These are phyloP conservation scores for Suhomyces wounanorum DNA, from an alignment of 1,139 yeast species.

Conservation along the genomic window DNA sequence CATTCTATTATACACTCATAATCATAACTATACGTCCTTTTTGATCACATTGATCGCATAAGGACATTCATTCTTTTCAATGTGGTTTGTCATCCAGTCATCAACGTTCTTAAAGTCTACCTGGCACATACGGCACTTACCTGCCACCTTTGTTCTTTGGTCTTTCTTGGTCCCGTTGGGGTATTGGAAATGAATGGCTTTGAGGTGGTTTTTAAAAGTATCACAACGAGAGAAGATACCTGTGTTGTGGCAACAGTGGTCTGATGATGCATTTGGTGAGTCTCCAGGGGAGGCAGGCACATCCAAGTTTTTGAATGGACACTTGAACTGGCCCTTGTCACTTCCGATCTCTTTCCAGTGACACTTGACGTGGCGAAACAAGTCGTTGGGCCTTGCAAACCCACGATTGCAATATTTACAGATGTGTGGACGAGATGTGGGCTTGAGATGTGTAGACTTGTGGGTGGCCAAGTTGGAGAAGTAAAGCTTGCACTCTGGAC, in stretches of 20 bases:
- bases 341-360: constrained; percentile 72
- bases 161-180: constrained; percentile 85
- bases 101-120: constrained; percentile 66
- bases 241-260: constrained; percentile 69
- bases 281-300: background rate
- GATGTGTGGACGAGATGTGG: constrained; percentile 72
- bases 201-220: constrained; percentile 86
- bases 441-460: constrained; percentile 75
- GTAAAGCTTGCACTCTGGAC: constrained; percentile 75
- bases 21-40: constrained; percentile 10
- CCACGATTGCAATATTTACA: constrained; percentile 81
- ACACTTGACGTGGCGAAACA: constrained; percentile 79
- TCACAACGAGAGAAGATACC: constrained; percentile 89
- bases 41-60: constrained; percentile 23
- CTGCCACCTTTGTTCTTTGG: constrained; percentile 66
- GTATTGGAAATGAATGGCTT: constrained; percentile 86
- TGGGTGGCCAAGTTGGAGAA: constrained; percentile 86
- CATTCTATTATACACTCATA: constrained; percentile 11
- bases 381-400: constrained; percentile 85
- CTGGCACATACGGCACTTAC: constrained; percentile 79
- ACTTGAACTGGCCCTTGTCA: constrained; percentile 49
- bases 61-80: constrained; percentile 59
- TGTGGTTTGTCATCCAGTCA: constrained; percentile 74
- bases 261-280: constrained; percentile 19
- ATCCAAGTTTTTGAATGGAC: constrained; percentile 41